Evolutionary conservation across 176 grass and related monocot genomes (phyloP), one percentile per base, ranked within the genome.

Genomic region (Zizania latifolia): DNA sequence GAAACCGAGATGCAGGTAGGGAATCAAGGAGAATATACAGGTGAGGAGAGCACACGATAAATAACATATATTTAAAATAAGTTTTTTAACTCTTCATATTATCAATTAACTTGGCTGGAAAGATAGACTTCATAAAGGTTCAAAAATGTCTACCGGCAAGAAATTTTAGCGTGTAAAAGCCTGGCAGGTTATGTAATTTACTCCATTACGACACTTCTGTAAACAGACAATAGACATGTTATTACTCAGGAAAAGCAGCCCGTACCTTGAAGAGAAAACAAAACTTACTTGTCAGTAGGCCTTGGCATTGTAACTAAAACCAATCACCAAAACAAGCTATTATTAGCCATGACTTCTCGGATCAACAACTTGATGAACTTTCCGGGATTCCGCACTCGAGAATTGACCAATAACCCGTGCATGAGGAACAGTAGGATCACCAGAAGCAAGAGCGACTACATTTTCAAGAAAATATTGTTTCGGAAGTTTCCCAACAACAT

Each of bases 311-410:
- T 2, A 51, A 63, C 28, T 71, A 37, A 17, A 76, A 57, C 27
- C 22, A 27, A 8, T 29, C 34, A 16, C 54, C 61, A 74, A 0
- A 31, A 39, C 44, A 2, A 78, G 45, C 41, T 29, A 33, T 48
- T 62, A 29, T 82, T 84, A 99, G 90, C 91, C 84, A 73, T 99
- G 95, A 60, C 86, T 99, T 88, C 95, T 92, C 27, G 95, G 95
- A 76, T 94, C 92, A 65, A 71, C 59, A 82, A 94, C 92, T 90
- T 89, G 87, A 88, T 92, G 92, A 65, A 92, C 89, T 65, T 88
- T 99, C 51, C 95, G 81, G 53, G 72, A 75, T 69, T 94, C 86
- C 48, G 95, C 86, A 38, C 85, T 94, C 0, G 92, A 86, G 68
- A 86, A 99, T 75, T 86, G 84, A 14, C 92, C 92, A 4, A 94